Base-by-base conservation (phyloP, 768 basidiomycete genomes). In the Neoboletus subvelutipes region DNA sequence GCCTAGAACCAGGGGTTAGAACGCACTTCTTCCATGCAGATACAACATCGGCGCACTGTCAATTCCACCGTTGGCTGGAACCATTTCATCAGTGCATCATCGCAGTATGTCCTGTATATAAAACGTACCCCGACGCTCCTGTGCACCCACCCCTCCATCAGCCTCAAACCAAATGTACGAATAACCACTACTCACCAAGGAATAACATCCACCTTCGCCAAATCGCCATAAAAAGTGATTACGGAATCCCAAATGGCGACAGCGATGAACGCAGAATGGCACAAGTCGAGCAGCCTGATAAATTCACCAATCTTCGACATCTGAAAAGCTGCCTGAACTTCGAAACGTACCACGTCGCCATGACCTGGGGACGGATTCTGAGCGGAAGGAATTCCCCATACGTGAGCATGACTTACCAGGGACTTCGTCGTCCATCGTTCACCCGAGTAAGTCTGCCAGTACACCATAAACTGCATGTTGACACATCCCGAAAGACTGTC, bases 51-150 rank as follows among this genome's bases (percentile, higher is more conserved):
- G 26, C 60, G 45, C 37, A 68, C 67, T 17, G 67, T 68, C 26
- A 68, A n/a, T 24, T 54, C 58, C 1, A 68, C 54, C 22, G 63
- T 50, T 22, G 52, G 59, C 67, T 68, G 31, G 18, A 49, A 36
- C 9, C 15, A 37, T 13, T 13, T 20, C 4, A 31, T 64, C 40
- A 59, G 37, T 34, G n/a, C 5, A 28, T 29, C 10, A 15, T 53
- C 2, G 24, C 4, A 29, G 7, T 9, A 29, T 12, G 34, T 18
- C 24, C 8, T 45, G 24, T 5, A 42, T 22, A 17, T 17, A 24
- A 42, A 12, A 57, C 67, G 39, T 39, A 68, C 67, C 39, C 67
- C 66, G 5, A 68, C 50, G 10, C 67, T 67, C 67, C 67, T 68
- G 43, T 18, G 20, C 17, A 22, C 5, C 17, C 20, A 42, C 39